Base-by-base conservation (phyloP, 306 rosid genomes). In the Hylodesmum podocarpum region DNA sequence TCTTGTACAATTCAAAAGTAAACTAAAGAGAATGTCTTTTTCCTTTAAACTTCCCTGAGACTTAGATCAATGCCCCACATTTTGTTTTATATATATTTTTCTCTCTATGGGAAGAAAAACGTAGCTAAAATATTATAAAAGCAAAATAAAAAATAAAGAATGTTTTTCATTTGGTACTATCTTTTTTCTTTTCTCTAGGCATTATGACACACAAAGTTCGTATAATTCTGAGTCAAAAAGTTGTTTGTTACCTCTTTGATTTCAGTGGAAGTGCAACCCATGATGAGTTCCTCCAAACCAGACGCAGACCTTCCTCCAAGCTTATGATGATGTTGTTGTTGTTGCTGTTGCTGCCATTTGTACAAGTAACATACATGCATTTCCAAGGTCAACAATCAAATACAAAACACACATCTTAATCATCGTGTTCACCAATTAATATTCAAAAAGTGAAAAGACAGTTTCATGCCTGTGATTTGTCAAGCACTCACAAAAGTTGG, bases 231-330 rank as follows among this genome's bases (percentile, higher is more conserved):
- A 75, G 91, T 86, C 81, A 89, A 93, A 89, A 89, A 89, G 91
- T 64, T 51, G 0, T 44, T 15, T 84, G 84, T 88, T 81, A 94
- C 98, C 86, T 87, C 92, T 87, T 91, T 91, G 75, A 93, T 83
- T 80, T 87, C 87, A 83, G 86, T 59, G 25, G 97, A 91, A 83
- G 98, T 89, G 97, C 98, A 91, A 4, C 96, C 96, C 98, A 94
- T 94, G 28, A 94, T 94, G 86, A 94, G 93, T 89, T 94, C 98
- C 79, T 94, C 98, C 86, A 94, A 90, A 22, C 98, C 98, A 50
- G 97, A 89, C 19, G 98, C 91, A 61, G 98, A 94, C 84, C 98
- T 91, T 54, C 75, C 96, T 77, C 90, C 94, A 47, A 88, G 73
- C 75, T 89, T 88, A 85, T 94, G 91, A 86, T 94, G 91, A 84